Percentiles rank a stretch among this genome's conserved stretches.
Evolutionary conservation across 2,329 filamentous ascomycete species (phyloP).

Genomic region (Colletotrichum tofieldiae): DNA sequence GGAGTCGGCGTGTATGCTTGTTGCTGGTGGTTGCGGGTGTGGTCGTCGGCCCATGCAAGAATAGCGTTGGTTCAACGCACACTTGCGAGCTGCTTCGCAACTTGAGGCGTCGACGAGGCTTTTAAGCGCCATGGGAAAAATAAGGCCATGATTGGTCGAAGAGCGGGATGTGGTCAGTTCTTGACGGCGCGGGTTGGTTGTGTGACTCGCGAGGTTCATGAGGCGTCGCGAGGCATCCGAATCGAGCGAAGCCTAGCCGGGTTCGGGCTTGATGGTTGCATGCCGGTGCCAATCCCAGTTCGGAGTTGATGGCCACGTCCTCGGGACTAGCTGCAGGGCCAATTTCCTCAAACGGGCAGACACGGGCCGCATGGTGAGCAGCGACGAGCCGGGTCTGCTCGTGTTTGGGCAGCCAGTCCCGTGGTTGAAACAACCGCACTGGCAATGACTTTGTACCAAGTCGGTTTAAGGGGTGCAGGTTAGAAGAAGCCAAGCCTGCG

Average conservation of each 20-base stretch:
- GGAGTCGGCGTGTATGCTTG: constrained; percentile 8
- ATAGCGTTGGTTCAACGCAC: constrained; percentile 4
- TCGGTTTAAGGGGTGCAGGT: not conserved
- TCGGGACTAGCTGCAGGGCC: constrained; percentile 37
- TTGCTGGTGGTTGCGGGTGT: constrained; percentile 1
- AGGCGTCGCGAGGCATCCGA: constrained; percentile 23
- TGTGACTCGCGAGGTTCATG: constrained; percentile 15
- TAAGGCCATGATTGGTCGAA: constrained; percentile 15
- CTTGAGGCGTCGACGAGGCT: constrained; percentile 23
- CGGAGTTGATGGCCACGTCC: constrained; percentile 30
- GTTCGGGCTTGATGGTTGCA: constrained; percentile 28
- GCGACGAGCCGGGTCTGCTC: constrained; percentile 16
- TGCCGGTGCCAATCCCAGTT: constrained; percentile 35
- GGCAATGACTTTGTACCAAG: constrained; percentile 5
- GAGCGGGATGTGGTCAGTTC: constrained; percentile 24
- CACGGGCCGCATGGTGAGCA: constrained; percentile 39
- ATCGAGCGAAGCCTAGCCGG: constrained; percentile 31
- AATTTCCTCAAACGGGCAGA: constrained; percentile 39
- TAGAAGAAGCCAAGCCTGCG: constrained; percentile 23
- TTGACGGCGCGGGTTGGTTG: constrained; percentile 1
- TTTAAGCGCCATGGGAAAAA: not conserved
- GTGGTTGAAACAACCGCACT: constrained; percentile 39
- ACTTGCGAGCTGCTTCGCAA: not conserved
- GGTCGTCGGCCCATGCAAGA: constrained; percentile 12
- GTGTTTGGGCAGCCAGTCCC: constrained; percentile 29